Percentiles rank a stretch among this genome's conserved stretches.
Conservation (phyloP, 768 basidiomycete species). For the Coprinellus micaceus region DNA sequence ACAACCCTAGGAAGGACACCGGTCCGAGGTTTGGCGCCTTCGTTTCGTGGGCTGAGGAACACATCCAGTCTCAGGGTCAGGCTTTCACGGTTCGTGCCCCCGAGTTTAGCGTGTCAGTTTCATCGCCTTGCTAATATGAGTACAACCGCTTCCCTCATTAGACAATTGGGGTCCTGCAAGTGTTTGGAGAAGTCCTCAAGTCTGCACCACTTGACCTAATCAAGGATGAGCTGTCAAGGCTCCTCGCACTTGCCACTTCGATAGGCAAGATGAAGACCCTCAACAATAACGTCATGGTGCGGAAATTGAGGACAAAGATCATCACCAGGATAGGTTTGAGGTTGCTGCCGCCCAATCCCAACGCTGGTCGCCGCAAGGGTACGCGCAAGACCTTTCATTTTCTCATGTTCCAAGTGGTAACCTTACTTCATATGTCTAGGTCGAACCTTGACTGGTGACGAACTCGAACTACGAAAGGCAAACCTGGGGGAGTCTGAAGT, state of each 20-base stretch:
- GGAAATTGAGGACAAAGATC: conserved; percentile 68
- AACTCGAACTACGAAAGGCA: not conserved
- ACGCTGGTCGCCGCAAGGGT: conserved; percentile 40
- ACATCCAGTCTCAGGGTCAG: conserved; percentile 23
- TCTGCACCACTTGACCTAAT: conserved; percentile 55
- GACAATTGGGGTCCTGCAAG: conserved; percentile 67
- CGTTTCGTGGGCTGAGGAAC: conserved; percentile 24
- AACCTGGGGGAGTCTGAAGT: conserved; percentile 51
- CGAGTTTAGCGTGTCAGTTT: conserved; percentile 3
- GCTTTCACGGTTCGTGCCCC: conserved; percentile 46
- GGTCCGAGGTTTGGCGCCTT: conserved; percentile 48
- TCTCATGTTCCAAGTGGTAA: not conserved
- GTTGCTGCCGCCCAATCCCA: conserved; percentile 49
- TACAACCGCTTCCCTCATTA: conserved; percentile 24
- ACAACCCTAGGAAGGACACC: conserved; percentile 53
- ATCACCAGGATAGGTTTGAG: conserved; percentile 61
- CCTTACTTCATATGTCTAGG: not conserved
- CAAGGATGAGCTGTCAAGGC: conserved; percentile 34
- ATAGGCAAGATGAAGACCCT: conserved; percentile 42
- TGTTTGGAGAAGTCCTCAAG: conserved; percentile 68
- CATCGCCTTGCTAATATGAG: not conserved
- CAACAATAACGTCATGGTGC: conserved; percentile 58
- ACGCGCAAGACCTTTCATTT: conserved; percentile 10
- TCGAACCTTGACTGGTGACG: conserved; percentile 22
- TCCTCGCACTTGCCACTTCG: conserved; percentile 43